These are phyloP conservation scores for Lumnitzera racemosa DNA, from an alignment of 345 rosid genomes.

Conservation along the genomic window DNA sequence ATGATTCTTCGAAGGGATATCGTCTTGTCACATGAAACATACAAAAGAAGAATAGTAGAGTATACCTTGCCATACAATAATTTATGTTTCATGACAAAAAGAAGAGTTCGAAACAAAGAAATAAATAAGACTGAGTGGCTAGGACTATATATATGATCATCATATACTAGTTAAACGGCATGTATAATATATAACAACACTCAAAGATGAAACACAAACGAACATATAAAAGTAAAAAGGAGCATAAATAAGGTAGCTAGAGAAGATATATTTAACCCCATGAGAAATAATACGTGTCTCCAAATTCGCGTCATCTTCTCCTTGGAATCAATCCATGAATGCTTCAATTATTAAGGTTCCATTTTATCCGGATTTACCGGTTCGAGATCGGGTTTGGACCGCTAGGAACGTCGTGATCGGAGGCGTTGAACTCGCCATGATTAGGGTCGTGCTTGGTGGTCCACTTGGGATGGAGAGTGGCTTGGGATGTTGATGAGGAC, in stretches of 20 bases:
- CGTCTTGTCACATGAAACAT: constrained; percentile 1
- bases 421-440: constrained; percentile 34
- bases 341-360: constrained; percentile 10
- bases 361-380: constrained; percentile 28
- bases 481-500: constrained; percentile 20
- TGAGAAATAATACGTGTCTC: too few relatives aligned
- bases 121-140: background rate
- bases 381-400: constrained; percentile 95
- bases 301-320: constrained; percentile 1
- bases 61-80: constrained; percentile 28
- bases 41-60: constrained; percentile 15
- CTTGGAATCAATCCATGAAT: constrained; percentile 17
- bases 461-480: constrained; percentile 32
- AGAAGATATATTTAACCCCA: too few relatives aligned
- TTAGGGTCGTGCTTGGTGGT: constrained; percentile 10
- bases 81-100: constrained; percentile 13
- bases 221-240: too few relatives aligned
- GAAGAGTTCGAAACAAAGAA: background rate
- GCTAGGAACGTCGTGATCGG: constrained; percentile 82
- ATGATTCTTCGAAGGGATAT: background rate
- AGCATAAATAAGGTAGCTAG: too few relatives aligned
- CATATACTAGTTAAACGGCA: constrained; percentile 4
- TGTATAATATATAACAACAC: too few relatives aligned
- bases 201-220: too few relatives aligned
- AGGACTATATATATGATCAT: background rate